Evolutionary conservation across 495 filamentous ascomycete species (phyloP).

Genomic region (Penicillium riverlandense): DNA sequence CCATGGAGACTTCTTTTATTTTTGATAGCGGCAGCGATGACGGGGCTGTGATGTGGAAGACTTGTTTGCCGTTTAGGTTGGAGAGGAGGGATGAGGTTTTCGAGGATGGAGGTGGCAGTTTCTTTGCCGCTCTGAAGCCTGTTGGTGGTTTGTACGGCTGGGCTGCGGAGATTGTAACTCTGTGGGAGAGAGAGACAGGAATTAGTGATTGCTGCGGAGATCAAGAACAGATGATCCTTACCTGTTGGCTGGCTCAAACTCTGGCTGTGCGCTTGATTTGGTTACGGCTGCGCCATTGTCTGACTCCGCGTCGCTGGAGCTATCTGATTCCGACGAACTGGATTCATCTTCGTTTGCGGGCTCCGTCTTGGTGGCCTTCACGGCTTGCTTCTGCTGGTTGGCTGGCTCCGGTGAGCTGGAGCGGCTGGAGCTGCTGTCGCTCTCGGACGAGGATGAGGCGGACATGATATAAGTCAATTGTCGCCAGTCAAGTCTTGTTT

Average conservation of each 20-base stretch:
- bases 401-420: constrained; percentile 24
- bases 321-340: constrained; percentile 22
- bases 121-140: constrained; percentile 34
- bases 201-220: too few species aligned
- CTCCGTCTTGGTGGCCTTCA: constrained; percentile 22
- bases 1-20: constrained; percentile 35
- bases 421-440: constrained; percentile 24
- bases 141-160: constrained; percentile 33
- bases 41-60: constrained; percentile 38
- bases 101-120: constrained; percentile 26
- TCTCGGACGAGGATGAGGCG: constrained; percentile 14
- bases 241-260: constrained; percentile 9
- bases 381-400: constrained; percentile 16
- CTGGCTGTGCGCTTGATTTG: constrained; percentile 3
- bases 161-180: constrained; percentile 14
- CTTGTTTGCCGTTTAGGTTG: constrained; percentile 35
- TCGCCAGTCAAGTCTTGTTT: too few species aligned
- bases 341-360: constrained; percentile 15
- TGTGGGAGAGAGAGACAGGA: background rate
- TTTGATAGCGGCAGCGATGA: constrained; percentile 36
- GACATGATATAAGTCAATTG: constrained; percentile 20
- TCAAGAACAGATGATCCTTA: constrained; percentile 3
- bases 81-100: constrained; percentile 29
- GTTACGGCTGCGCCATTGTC: constrained; percentile 10
- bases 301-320: constrained; percentile 29